Base-by-base conservation (phyloP, 148 eudicot species). In the Dianthus caryophyllus region DNA sequence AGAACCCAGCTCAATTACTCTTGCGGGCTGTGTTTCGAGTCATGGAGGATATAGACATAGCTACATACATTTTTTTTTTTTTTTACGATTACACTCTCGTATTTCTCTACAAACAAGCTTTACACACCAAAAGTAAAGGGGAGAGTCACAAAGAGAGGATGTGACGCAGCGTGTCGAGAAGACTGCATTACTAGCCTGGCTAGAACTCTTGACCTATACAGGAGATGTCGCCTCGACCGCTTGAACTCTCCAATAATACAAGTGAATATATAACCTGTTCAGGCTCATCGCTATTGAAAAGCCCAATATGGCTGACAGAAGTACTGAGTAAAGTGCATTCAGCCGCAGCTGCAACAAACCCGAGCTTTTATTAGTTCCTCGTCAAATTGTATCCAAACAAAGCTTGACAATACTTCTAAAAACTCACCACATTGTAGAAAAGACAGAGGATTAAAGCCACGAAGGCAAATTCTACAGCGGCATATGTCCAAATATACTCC, bases 401-500 rank as follows among this genome's bases (percentile, higher is more conserved):
- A 50, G 30, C 52, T 8, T 33, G 29, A 55, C 29, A 53, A 65
- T 38, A 48, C 22, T 14, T 7, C 4, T 11, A 25, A 49, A 57
- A 54, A 78, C 85, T 83, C 64, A 89, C 98, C 80, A 80, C 62
- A 64, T 80, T 78, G 76, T 93, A 85, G 68, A 86, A 80, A 52
- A 87, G 43, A 64, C 88, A 82, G 57, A 89, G 79, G 57, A 73
- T 74, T 31, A 87, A 67, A 51, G 95, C 94, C 39, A 85, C 85
- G 63, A 89, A 84, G 13, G 84, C 91, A 75, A 93, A 89, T 75
- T 93, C 95, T 58, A 93, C 80, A 73, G 96, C 96, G 17, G 98
- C 98, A 70, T 78, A 89, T 7, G 89, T 83, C 98, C 98, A 93
- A 67, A 84, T 76, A 71, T 87, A 85, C 77, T 93, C 95, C 75